phyloP scores from a whole-genome alignment of 306 rosid genomes.

The Aeschynomene evenia region DNA sequence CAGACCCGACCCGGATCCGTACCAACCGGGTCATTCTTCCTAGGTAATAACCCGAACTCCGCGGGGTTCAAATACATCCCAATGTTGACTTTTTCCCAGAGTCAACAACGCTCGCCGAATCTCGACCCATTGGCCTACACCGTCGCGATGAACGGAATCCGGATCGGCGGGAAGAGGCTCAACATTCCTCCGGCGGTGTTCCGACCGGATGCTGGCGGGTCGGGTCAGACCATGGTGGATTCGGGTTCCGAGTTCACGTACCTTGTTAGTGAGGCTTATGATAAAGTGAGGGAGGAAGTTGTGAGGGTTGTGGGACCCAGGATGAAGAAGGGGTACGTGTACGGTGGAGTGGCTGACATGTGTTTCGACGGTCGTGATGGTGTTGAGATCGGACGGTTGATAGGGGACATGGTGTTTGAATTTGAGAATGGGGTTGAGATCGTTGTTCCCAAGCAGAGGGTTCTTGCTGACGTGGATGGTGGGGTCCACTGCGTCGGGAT shows the following conservation, averaged over 20 bases:
- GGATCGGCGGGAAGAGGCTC: constrained; percentile 47
- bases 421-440: constrained; percentile 77
- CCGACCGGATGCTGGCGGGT: constrained; percentile 57
- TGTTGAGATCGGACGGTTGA: constrained; percentile 53
- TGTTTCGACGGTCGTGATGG: constrained; percentile 52
- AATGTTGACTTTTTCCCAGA: constrained; percentile 41
- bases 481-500: constrained; percentile 78
- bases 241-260: constrained; percentile 83
- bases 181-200: constrained; percentile 48
- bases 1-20: constrained; percentile 31
- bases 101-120: constrained; percentile 85
- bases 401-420: constrained; percentile 72
- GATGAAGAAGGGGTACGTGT: constrained; percentile 65
- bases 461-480: constrained; percentile 61
- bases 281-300: constrained; percentile 55
- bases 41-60: constrained; percentile 75
- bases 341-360: constrained; percentile 70
- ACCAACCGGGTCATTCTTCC: constrained; percentile 67
- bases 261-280: constrained; percentile 68
- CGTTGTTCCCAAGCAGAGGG: constrained; percentile 45
- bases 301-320: constrained; percentile 61
- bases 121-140: constrained; percentile 76
- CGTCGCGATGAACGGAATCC: constrained; percentile 61
- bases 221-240: constrained; percentile 93
- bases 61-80: constrained; percentile 37